Percentiles rank a stretch among this genome's conserved stretches.
Conservation (phyloP, 495 filamentous ascomycete genomes). For the Geoglossum glabrum region DNA sequence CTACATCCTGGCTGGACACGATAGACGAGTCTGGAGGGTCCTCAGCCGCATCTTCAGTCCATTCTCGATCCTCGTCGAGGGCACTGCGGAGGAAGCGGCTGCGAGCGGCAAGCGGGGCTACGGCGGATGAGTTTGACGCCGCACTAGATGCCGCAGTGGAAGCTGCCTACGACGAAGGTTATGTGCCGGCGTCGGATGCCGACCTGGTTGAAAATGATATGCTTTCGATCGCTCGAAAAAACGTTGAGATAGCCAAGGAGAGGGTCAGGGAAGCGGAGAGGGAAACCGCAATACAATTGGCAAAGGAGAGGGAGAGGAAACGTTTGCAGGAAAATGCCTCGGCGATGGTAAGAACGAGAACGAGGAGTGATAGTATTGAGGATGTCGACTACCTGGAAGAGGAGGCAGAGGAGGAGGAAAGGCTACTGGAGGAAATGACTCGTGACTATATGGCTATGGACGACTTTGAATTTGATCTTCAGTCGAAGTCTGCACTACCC, state of each 20-base stretch:
- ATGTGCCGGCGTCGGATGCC: slow-evolving; percentile 42
- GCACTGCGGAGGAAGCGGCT: slow-evolving; percentile 46
- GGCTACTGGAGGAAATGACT: slow-evolving; percentile 83
- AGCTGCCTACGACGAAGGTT: slow-evolving; percentile 85
- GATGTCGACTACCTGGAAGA: slow-evolving; percentile 27
- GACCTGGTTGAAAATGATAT: slow-evolving; percentile 18
- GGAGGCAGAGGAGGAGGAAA: slow-evolving; percentile 79
- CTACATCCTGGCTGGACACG: slow-evolving; percentile 86
- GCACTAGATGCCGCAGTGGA: slow-evolving; percentile 91
- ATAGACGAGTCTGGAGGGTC: slow-evolving; percentile 90
- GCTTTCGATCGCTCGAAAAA: slow-evolving; percentile 29
- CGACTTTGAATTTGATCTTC: slow-evolving; percentile 61
- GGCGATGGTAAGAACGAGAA: too few relatives aligned
- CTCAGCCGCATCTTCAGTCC: slow-evolving; percentile 49
- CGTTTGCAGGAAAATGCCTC: slow-evolving; percentile 15
- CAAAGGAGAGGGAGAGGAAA: slow-evolving; percentile 33
- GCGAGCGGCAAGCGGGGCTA: slow-evolving; percentile 46
- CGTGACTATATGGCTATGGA: slow-evolving; percentile 60
- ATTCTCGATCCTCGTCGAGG: slow-evolving; percentile 54
- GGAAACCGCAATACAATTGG: slow-evolving; percentile 39
- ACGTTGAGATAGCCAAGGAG: slow-evolving; percentile 62
- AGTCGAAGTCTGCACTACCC: slow-evolving; percentile 56
- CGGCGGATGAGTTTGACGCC: slow-evolving; percentile 85
- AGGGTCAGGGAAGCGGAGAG: slow-evolving; percentile 56
- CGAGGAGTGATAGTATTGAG: background rate